Evolutionary conservation across 2,329 filamentous ascomycete species (phyloP).

Genomic region (Aurifilum marmelostoma): DNA sequence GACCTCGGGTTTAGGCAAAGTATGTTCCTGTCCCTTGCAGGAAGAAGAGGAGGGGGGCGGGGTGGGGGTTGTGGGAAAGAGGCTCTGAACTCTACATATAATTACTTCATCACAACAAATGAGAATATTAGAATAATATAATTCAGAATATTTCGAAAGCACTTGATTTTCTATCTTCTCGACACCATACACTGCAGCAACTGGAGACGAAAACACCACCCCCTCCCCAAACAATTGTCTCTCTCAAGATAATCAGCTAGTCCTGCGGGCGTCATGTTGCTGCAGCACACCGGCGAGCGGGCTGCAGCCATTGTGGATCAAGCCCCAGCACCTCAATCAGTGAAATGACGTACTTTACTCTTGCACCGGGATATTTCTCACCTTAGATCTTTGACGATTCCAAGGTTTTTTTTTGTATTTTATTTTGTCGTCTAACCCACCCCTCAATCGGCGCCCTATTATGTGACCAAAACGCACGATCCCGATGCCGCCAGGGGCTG

Average conservation of each 20-base stretch:
- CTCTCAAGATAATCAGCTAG: neutral
- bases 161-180: neutral
- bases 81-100: neutral
- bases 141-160: neutral
- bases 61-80: no score
- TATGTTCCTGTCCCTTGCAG: neutral
- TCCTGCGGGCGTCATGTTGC: slow-evolving; percentile 2
- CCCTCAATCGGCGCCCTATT: neutral
- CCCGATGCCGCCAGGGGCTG: neutral
- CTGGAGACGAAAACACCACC: no score
- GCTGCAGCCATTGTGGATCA: neutral
- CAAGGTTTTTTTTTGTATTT: neutral
- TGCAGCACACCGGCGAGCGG: neutral
- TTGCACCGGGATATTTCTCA: neutral
- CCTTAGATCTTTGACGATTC: slow-evolving; percentile 3
- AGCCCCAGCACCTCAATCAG: neutral
- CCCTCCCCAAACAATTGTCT: neutral
- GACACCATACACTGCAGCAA: neutral
- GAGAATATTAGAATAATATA: no score
- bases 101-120: neutral
- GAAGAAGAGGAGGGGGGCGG: no score
- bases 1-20: neutral
- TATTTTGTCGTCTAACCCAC: neutral
- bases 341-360: neutral
- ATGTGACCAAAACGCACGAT: slow-evolving; percentile 1